Percentiles rank a stretch among this genome's conserved stretches.
phyloP scores from a whole-genome alignment of 306 rosid species.

The Prunus padus region DNA sequence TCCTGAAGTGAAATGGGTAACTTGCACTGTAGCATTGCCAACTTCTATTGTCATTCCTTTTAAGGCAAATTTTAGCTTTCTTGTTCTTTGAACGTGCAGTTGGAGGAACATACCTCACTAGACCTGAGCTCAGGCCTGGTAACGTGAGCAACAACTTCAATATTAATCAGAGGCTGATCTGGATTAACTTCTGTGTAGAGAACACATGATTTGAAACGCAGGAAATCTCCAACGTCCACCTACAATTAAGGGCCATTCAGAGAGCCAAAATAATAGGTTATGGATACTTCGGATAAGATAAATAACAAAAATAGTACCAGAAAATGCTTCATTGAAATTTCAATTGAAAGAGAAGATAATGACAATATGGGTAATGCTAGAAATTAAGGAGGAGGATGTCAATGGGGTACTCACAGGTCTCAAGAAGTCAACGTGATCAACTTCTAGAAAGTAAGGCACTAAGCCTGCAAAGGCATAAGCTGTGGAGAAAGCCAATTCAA shows the following conservation, averaged over 20 bases:
- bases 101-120: conserved; percentile 62
- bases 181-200: conserved; percentile 72
- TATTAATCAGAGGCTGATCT: conserved; percentile 80
- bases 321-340: neutral
- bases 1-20: neutral
- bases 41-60: neutral
- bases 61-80: neutral
- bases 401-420: conserved; percentile 55
- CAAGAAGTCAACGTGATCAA: conserved; percentile 92
- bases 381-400: neutral
- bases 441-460: conserved; percentile 90
- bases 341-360: neutral
- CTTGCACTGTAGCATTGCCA: neutral
- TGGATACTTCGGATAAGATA: neutral
- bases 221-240: conserved; percentile 98
- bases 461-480: conserved; percentile 90
- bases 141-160: conserved; percentile 98
- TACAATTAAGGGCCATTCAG: conserved; percentile 16
- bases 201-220: conserved; percentile 85
- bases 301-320: neutral
- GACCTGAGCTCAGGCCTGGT: conserved; percentile 87
- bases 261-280: neutral
- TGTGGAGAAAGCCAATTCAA: conserved; percentile 91
- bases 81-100: conserved; percentile 5
- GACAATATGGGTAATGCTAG: neutral